Percentiles rank a stretch among this genome's conserved stretches.
Conservation (phyloP, 805 yeast species). For the Metschnikowia shivogae region DNA sequence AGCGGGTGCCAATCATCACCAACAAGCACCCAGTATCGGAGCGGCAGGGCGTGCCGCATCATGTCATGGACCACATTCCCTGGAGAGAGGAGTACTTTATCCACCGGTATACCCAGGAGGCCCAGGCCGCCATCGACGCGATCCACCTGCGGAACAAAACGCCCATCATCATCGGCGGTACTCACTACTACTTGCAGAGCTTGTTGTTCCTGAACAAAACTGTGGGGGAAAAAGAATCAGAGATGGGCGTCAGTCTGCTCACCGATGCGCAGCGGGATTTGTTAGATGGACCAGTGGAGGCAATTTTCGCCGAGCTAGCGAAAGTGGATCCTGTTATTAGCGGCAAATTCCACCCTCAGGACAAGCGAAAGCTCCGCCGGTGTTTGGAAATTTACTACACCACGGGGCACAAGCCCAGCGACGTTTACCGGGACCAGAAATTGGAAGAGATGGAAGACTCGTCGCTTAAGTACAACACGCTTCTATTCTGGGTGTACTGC, state of each 20-base stretch:
- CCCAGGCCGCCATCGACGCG: conserved; percentile 55
- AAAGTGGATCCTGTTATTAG: conserved; percentile 68
- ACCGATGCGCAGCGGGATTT: conserved; percentile 32
- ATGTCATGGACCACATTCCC: conserved; percentile 76
- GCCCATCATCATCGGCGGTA: conserved; percentile 93
- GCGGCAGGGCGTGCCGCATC: conserved; percentile 73
- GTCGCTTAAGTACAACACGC: conserved; percentile 52
- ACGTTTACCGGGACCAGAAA: conserved; percentile 61
- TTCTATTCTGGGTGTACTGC: conserved; percentile 81
- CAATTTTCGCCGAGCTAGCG: conserved; percentile 45
- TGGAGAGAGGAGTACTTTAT: conserved; percentile 83
- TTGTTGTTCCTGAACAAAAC: conserved; percentile 69
- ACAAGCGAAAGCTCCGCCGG: conserved; percentile 68
- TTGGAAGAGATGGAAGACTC: conserved; percentile 39
- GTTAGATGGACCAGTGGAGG: conserved; percentile 53
- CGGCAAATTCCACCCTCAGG: conserved; percentile 87
- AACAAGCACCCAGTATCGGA: conserved; percentile 88
- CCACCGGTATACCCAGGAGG: conserved; percentile 74
- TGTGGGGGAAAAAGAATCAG: conserved; percentile 33
- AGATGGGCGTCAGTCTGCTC: conserved; percentile 28
- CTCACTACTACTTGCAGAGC: conserved; percentile 87
- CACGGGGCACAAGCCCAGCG: conserved; percentile 67
- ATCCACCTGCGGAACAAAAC: conserved; percentile 64
- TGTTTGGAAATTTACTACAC: conserved; percentile 75
- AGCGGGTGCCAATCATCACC: conserved; percentile 68